Base-by-base conservation (phyloP, 306 rosid genomes). In the Hippophae rhamnoides region DNA sequence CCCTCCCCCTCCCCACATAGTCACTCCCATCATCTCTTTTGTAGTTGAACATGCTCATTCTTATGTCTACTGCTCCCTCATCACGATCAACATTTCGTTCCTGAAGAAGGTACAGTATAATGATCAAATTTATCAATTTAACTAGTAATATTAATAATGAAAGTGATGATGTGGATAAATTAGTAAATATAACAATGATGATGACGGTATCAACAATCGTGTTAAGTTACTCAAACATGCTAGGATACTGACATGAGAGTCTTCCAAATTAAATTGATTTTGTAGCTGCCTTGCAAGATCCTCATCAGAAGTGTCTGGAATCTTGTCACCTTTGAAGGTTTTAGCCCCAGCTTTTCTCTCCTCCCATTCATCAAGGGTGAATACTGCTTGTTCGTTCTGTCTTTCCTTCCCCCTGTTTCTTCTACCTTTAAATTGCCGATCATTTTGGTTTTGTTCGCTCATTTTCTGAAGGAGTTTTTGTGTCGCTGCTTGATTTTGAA, bases 401-500 rank as follows among this genome's bases (percentile, higher is more conserved):
- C 26, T 84, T 51, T 73, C 92, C 80, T 71, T 92, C 54, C 95
- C 84, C 77, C 86, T 72, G 25, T 56, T 43, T 62, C 46, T 78
- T 62, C 84, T 14, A 56, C 89, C 79, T 66, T 40, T 83, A 13
- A 44, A 61, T 59, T 66, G 69, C 40, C 80, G 61, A 56, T 47
- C 65, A 57, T 67, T 72, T 69, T 47, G 74, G 69, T 75, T 74
- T 25, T 73, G 92, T 44, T 78, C 69, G 59, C 76, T 81, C 81
- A 81, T 65, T 75, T 79, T 92, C 76, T 85, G 84, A 61, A 81
- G 98, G 56, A 87, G 81, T 41, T 92, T 92, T 68, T 92, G 98
- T 27, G 98, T 74, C 53, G 98, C 93, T 40, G 96, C 96, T 78
- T 92, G 96, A 68, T 92, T 92, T 76, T 87, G 96, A 51, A 92